Evolutionary conservation across 768 basidiomycete species (phyloP).

Genomic region (Lyophyllum shimeji): DNA sequence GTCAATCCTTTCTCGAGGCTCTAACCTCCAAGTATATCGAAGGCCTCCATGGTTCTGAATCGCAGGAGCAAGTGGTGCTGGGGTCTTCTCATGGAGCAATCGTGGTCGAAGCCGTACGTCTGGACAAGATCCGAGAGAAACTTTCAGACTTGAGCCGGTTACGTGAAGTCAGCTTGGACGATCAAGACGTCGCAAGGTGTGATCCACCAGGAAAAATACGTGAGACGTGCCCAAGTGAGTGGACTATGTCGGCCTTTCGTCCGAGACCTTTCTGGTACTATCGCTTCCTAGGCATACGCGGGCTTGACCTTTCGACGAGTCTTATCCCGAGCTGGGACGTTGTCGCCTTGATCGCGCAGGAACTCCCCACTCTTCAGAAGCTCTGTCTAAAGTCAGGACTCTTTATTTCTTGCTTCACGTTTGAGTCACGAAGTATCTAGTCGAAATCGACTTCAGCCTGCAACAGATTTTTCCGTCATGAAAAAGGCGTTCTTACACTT

Average conservation of each 20-base stretch:
- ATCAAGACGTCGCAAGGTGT: constrained; percentile 52
- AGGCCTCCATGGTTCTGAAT: constrained; percentile 44
- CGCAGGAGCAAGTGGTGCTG: constrained; percentile 64
- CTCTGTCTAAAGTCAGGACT: constrained; percentile 77
- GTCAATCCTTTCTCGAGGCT: constrained; percentile 73
- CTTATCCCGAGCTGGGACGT: constrained; percentile 72
- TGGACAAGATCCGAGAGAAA: constrained; percentile 76
- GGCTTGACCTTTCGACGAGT: constrained; percentile 78
- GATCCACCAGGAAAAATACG: constrained; percentile 52
- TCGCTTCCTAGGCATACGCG: constrained; percentile 58
- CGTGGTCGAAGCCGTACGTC: constrained; percentile 79
- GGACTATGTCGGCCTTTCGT: not conserved
- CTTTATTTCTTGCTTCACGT: constrained; percentile 8
- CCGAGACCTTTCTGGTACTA: constrained; percentile 1
- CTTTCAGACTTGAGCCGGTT: constrained; percentile 66
- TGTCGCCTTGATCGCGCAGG: constrained; percentile 59
- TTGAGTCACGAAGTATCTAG: constrained; percentile 36
- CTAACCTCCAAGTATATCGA: constrained; percentile 80
- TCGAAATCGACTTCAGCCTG: constrained; percentile 61
- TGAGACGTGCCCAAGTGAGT: constrained; percentile 69
- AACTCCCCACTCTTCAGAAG: constrained; percentile 60
- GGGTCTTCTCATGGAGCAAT: constrained; percentile 85
- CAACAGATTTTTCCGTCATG: constrained; percentile 29
- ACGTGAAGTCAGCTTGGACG: constrained; percentile 79
- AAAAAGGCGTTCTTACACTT: constrained; percentile 48